Evolutionary conservation across 2,329 filamentous ascomycete genomes (phyloP), one percentile per base, ranked within the genome.

Genomic region (Achaetomium macrosporum): DNA sequence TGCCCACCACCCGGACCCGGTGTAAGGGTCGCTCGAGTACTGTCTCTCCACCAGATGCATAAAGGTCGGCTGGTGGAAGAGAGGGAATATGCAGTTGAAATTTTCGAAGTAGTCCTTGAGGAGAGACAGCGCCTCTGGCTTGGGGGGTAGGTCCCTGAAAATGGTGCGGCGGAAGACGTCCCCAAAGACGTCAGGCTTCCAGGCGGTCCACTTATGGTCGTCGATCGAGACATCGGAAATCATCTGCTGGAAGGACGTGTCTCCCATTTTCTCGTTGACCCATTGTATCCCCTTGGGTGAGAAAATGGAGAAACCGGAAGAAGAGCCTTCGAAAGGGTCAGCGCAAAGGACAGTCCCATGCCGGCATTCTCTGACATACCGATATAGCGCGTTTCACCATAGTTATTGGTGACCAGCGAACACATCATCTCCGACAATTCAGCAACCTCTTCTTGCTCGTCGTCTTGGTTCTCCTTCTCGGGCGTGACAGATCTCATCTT

Each of bases 191-290:
- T 97, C 91, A n/a, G 91, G 91, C 65, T 95, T 96, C 93, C 93
- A 97, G 63, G 93, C 89, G 63, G 89, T 90, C 88, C 90, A 96
- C 67, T 95, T 96, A 69, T 93, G 89, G 64, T 96, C 90, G 62
- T 96, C 89, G 40, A 95, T 84, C 25, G 88, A 89, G n/a, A 92
- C 87, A 48, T 89, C 85, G 2, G 86, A 86, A 51, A 99, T 96
- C 88, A 96, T 97, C 52, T 88, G 82, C 67, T 95, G 88, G 70
- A 99, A 99, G 0, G 90, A 95, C 19, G 79, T 83, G 66, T 99
- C 93, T n/a, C 93, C 93, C 2, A 91, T 97, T 74, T 95, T 96
- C 61, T 93, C 85, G 64, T 96, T 97, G 49, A 99, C 92, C 93
- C 93, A 99, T 68, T 96, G 87, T 50, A 99, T 95, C 42, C 93